These are phyloP conservation scores for Colletotrichum shisoi DNA, from an alignment of 2,329 filamentous ascomycete genomes.

Conservation along the genomic window DNA sequence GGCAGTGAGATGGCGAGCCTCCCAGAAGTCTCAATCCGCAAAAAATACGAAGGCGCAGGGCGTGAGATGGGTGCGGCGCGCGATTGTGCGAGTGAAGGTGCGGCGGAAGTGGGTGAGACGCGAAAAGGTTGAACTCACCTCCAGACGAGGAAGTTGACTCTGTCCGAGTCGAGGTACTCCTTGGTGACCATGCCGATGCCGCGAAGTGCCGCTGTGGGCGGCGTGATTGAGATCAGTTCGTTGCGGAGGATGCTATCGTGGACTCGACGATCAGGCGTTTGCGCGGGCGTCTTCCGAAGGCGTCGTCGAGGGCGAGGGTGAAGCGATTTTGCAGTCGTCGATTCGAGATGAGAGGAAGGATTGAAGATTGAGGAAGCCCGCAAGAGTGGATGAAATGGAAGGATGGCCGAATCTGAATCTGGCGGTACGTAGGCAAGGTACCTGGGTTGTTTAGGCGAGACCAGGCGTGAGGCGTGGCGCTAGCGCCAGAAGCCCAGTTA, in stretches of 20 bases:
- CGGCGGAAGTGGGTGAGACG: conserved; percentile 38
- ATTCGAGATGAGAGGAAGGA: conserved; percentile 38
- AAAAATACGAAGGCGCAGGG: conserved; percentile 2
- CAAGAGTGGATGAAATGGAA: conserved; percentile 39
- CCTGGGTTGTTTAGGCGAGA: conserved; percentile 39
- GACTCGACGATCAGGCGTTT: conserved; percentile 19
- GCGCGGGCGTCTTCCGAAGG: conserved; percentile 15
- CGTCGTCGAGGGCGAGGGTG: conserved; percentile 33
- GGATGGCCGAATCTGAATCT: conserved; percentile 39
- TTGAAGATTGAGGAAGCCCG: conserved; percentile 39
- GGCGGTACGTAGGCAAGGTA: conserved; percentile 38
- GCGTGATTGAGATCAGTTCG: conserved; percentile 30
- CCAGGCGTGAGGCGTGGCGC: conserved; percentile 39
- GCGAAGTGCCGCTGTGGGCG: conserved; percentile 39
- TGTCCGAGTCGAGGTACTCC: conserved; percentile 70
- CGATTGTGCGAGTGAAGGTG: conserved; percentile 23
- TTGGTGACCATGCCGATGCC: conserved; percentile 57
- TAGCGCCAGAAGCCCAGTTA: conserved; percentile 37
- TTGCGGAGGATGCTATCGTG: conserved; percentile 2
- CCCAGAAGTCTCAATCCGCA: conserved; percentile 2
- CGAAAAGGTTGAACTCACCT: conserved; percentile 61
- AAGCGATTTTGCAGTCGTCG: conserved; percentile 30
- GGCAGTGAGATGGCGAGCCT: conserved; percentile 23
- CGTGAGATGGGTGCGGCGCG: conserved; percentile 28
- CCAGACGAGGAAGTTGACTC: conserved; percentile 76